Evolutionary conservation across 2,329 filamentous ascomycete species (phyloP).

Genomic region (Diaporthe vexans): DNA sequence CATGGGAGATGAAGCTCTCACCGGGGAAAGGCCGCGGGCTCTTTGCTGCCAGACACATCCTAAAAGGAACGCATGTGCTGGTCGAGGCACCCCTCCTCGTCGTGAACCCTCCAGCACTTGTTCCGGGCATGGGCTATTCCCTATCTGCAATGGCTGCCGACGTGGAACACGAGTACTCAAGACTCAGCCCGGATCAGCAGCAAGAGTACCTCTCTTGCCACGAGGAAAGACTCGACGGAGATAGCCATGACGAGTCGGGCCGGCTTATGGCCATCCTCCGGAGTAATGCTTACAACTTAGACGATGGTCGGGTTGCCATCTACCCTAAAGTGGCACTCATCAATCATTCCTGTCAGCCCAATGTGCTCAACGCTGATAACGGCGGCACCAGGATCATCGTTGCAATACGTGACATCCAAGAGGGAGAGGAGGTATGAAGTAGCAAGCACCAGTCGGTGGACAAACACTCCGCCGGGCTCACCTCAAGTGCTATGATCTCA

Average conservation of each 20-base stretch:
- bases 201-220: conserved; percentile 48
- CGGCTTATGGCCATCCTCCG: conserved; percentile 51
- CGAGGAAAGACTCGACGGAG: conserved; percentile 44
- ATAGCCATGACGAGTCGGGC: conserved; percentile 42
- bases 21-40: conserved; percentile 57
- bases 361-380: conserved; percentile 49
- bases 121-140: conserved; percentile 50
- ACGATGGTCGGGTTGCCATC: conserved; percentile 48
- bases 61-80: conserved; percentile 55
- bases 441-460: neutral
- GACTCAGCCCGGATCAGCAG: conserved; percentile 47
- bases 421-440: conserved; percentile 52
- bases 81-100: conserved; percentile 53
- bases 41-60: conserved; percentile 51
- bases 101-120: conserved; percentile 45
- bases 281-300: conserved; percentile 55
- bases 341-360: conserved; percentile 56
- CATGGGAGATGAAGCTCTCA: conserved; percentile 53
- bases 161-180: conserved; percentile 44
- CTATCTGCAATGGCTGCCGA: conserved; percentile 50
- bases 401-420: conserved; percentile 50
- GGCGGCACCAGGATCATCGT: conserved; percentile 46
- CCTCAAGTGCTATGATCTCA: neutral
- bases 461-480: neutral
- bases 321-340: conserved; percentile 52